phyloP scores from a whole-genome alignment of 1,139 yeast genomes.

The Yamadazyma trypodendri region DNA sequence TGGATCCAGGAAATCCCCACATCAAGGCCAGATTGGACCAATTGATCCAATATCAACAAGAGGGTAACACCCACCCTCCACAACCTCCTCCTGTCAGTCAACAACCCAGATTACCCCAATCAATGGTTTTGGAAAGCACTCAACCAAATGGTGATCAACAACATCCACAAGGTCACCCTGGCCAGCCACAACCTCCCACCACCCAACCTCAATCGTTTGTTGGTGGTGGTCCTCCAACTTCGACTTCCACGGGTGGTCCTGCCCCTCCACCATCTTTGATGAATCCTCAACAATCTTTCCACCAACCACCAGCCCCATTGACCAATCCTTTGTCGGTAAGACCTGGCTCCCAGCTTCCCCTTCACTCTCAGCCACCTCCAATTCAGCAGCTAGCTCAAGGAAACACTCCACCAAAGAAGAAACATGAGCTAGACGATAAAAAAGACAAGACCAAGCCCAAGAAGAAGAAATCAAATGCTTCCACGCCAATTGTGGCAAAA shows the following conservation, averaged over 20 bases:
- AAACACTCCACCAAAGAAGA: constrained; percentile 14
- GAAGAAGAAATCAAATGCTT: constrained; percentile 19
- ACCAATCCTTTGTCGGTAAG: constrained; percentile 4
- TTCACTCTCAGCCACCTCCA: constrained; percentile 10
- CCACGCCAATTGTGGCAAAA: constrained; percentile 17
- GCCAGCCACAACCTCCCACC: constrained; percentile 11
- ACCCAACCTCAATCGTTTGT: constrained; percentile 4
- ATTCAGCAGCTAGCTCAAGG: constrained; percentile 8
- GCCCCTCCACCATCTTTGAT: constrained; percentile 13
- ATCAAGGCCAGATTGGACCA: constrained; percentile 91
- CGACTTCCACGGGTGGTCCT: constrained; percentile 4
- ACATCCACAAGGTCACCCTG: constrained; percentile 16
- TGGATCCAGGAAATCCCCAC: constrained; percentile 93
- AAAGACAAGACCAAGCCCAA: constrained; percentile 18
- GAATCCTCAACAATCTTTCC: constrained; percentile 13
- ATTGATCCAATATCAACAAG: constrained; percentile 71
- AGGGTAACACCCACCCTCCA: constrained; percentile 65
- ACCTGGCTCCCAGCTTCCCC: background rate
- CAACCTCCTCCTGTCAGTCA: constrained; percentile 68
- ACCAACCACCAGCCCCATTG: constrained; percentile 11
- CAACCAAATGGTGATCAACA: constrained; percentile 25
- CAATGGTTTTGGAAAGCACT: constrained; percentile 54
- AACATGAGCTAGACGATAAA: constrained; percentile 43
- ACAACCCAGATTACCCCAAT: constrained; percentile 57
- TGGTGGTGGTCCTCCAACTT: constrained; percentile 4